A percentile compares a stretch with the other conserved stretches of the same genome.
Evolutionary conservation across 208 protist species (phyloP).

Genomic region (Trichomonas vaginalis): DNA sequence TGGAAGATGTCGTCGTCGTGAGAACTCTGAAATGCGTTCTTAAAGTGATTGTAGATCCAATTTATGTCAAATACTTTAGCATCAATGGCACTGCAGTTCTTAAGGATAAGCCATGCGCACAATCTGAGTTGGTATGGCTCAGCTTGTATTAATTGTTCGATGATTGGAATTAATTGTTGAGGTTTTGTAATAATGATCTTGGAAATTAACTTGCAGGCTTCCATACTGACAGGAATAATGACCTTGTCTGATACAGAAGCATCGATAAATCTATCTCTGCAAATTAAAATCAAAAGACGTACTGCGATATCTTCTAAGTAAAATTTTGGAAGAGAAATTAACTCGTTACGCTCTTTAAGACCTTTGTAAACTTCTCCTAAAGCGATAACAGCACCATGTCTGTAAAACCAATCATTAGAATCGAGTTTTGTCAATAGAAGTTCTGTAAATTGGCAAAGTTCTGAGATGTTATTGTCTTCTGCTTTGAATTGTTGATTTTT

Average conservation of each 20-base stretch:
- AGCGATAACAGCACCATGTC: not conserved
- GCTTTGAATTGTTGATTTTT: not conserved
- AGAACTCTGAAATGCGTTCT: not conserved
- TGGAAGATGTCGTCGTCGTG: not conserved
- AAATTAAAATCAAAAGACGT: not conserved
- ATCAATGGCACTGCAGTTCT: not conserved
- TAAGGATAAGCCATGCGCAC: not conserved
- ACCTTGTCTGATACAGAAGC: not conserved
- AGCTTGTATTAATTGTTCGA: not conserved
- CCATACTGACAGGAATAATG: not conserved
- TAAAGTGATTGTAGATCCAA: not conserved
- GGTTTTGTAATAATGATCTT: not conserved
- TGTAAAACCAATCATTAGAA: not conserved
- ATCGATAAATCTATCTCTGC: not conserved
- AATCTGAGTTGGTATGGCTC: not conserved
- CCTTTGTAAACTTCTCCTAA: not conserved
- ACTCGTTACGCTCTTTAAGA: not conserved
- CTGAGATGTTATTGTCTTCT: not conserved
- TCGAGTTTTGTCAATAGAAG: not conserved
- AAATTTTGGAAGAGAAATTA: not conserved
- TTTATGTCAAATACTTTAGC: not conserved
- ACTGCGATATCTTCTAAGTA: not conserved
- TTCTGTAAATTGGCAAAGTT: slow-evolving; percentile 6
- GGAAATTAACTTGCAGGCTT: not conserved
- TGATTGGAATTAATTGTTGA: not conserved